Base-by-base conservation (phyloP, 2,329 filamentous ascomycete species). In the Fusarium stilboides region DNA sequence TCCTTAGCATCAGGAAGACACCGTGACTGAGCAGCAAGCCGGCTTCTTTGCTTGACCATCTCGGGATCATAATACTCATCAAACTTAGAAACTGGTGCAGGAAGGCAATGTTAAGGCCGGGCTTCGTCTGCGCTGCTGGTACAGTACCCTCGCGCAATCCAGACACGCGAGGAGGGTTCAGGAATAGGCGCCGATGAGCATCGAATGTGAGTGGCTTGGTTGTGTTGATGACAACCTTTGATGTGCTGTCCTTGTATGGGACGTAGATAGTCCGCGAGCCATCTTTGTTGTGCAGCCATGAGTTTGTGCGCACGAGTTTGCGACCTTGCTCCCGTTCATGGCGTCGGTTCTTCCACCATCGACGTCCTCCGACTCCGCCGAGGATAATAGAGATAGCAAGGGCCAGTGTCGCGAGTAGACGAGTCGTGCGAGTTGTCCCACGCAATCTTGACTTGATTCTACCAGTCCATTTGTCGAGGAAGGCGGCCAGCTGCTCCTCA, bases 171-270 rank as follows among this genome's bases (percentile, higher is more conserved):
- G 94, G 94, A 2, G 95, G 94, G 75, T 97, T 96, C 47, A 99
- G 84, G 78, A 99, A 99, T 31, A 99, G 86, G 26, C 97, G 88
- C 31, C 96, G 89, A 81, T 99, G 96, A 8, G 96, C 97, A 84
- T 99, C 95, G 77, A 98, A 99, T 0, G 96, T 99, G 36, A 95
- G 92, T 20, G 90, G 89, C 77, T 98, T 98, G 28, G 94, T 99
- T 8, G 92, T 91, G 77, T 93, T 86, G 68, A 99, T 98, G 59
- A 92, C 91, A 47, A 99, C 95, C 79, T 97, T 97, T 71, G 94
- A 92, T 3, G 94, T 97, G 55, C 90, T 86, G 71, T 94, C 88
- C 79, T 93, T 94, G 80, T 97, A 96, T 3, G 95, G 94, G 28
- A 99, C 96, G 77, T 96, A 98, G 61, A 99, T 96, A 15, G 94